These are phyloP conservation scores for Discostella stelligeroides DNA, from an alignment of 108 stramenopile genomes.

Conservation along the genomic window DNA sequence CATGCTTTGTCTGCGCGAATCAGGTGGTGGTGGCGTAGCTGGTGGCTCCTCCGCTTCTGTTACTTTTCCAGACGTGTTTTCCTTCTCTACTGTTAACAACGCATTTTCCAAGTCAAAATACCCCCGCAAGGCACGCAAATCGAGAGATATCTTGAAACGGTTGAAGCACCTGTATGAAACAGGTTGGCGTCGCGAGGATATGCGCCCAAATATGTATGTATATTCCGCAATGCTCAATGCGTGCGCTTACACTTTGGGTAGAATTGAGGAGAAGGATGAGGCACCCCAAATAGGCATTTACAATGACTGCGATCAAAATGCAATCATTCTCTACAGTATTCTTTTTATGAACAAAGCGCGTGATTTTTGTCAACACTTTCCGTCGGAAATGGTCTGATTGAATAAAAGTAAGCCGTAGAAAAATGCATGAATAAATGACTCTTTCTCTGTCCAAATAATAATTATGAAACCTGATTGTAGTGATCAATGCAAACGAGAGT, in stretches of 20 bases:
- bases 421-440: no score
- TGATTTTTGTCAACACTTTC: no score
- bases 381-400: no score
- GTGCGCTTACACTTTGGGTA: conserved; percentile 45
- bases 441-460: no score
- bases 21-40: conserved; percentile 1
- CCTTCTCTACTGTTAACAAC: conserved; percentile 52
- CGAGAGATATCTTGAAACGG: conserved; percentile 31
- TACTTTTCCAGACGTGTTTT: conserved; percentile 33
- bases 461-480: no score
- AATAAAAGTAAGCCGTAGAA: no score
- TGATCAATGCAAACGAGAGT: no score
- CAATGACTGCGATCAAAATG: no score
- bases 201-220: conserved; percentile 41
- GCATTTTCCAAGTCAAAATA: conserved; percentile 45
- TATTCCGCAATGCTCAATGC: conserved; percentile 47
- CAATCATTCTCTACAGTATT: no score
- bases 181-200: conserved; percentile 14
- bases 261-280: conserved; percentile 25
- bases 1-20: conserved; percentile 47
- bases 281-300: no score
- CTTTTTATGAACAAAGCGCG: no score
- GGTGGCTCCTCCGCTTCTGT: not conserved
- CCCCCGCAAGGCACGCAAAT: conserved; percentile 39
- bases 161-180: conserved; percentile 43